Base-by-base conservation (phyloP, 805 yeast species). In the Helenozyma rhizophorensis region DNA sequence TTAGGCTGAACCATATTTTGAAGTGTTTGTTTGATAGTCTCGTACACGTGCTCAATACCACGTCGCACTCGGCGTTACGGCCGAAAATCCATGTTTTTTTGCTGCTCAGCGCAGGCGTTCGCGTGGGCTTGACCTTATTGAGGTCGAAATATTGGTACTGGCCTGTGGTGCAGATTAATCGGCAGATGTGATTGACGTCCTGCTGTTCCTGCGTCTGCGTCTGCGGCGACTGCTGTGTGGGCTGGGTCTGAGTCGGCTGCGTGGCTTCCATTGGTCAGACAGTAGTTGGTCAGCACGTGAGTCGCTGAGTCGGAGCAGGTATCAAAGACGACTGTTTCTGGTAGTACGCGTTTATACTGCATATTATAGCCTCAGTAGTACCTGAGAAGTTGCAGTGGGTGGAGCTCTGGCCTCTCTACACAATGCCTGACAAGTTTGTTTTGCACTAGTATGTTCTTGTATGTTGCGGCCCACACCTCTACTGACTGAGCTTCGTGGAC, bases 21-120 rank as follows among this genome's bases (percentile, higher is more conserved):
- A 74, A 75, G 60, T 89, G 97, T 34, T 69, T 65, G 48, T 83
- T 85, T 32, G 93, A 83, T 21, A 88, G 65, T 18, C 84, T 72
- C 13, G 83, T 71, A 27, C 74, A 69, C 6, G 70, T 62, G 7
- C 74, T 77, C 36, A 87, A 61, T 24, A 64, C 63, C 47, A 82
- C 74, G 47, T 85, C 95, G 39, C 83, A 78, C 9, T 66, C 70
- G 2, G 58, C 52, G 39, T 82, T 77, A 43, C 97, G 71, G 0
- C 97, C 97, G 60, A 88, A 72, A 6, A 62, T 53, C 94, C 94
- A 85, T 15, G 58, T 39, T 56, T 42, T 65, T 56, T 38, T 61
- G 49, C 28, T 51, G 42, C 14, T 28, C 23, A 22, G 23, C 12
- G 16, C 26, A 5, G 53, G 37, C 42, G 38, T 32, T 16, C 31